Evolutionary conservation across 371 early-diverging fungal species (phyloP), one percentile per base, ranked within the genome.

Genomic region (Basidiobolus meristosporus): DNA sequence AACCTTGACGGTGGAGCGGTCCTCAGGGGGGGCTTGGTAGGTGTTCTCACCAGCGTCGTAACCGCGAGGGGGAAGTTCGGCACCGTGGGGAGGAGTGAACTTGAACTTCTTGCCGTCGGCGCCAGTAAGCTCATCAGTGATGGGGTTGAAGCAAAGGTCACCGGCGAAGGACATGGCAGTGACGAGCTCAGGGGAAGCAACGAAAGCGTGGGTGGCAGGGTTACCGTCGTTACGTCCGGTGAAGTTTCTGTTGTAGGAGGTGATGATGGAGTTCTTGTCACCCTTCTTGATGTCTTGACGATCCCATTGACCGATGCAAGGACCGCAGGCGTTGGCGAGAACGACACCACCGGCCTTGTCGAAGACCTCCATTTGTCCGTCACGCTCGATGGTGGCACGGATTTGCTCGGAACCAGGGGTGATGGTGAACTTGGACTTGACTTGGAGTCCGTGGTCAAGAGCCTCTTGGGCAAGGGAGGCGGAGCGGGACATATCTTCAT

Each of bases 381-480:
- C 92, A 38, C 90, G 80, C 52, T 77, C 82, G 42, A 90, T 85
- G 26, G 92, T 95, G 20, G 91, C 89, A 33, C 91, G 77, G 46
- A 91, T 82, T 61, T 91, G 96, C 60, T 91, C 92, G 1, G 89
- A 90, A 23, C 90, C 96, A n/a, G n/a, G n/a, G n/a, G n/a, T n/a
- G n/a, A n/a, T n/a, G n/a, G n/a, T n/a, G n/a, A n/a, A n/a, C n/a
- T 71, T 53, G 15, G 81, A 54, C 63, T 85, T 83, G 50, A 70
- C 51, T 54, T 77, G 74, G 45, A 90, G 46, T 7, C 90, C 90
- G 30, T 69, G 67, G 23, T 70, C 77, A 37, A 57, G 42, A 7
- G 89, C 92, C 63, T 90, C 82, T 45, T 69, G 58, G 31, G 81
- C 90, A 38, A 95, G 55, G 17, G 79, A 77, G 21, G 89, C 86